Evolutionary conservation across 192 early-diverging fungal genomes (phyloP), one percentile per base, ranked within the genome.

Genomic region (Backusella parvicylindrica): DNA sequence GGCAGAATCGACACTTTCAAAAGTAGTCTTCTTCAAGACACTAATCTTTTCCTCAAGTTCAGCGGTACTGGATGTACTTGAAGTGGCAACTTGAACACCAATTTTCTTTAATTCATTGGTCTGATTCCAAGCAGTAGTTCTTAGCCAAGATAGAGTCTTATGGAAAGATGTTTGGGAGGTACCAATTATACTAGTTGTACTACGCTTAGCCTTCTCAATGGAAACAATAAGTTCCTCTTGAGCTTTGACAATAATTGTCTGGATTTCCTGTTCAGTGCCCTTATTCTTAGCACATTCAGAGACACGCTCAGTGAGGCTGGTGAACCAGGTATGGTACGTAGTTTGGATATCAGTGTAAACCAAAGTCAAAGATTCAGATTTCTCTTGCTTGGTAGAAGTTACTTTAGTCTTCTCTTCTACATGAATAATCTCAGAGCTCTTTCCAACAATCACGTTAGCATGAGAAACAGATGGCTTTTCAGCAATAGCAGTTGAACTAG

Each of bases 41-140:
- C 23, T 30, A 13, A 47, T n/a, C 15, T 47, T 41, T 26, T 70
- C 15, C 16, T 70, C 41, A 30, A 70, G 40, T 11, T 41, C 26
- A 26, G n/a, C 3, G 15, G 28, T 26, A 12, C 16, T 47, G 38
- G 37, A 30, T 16, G 40, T 28, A 16, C 26, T 30, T 21, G 68
- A 70, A 9, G 41, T 73, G 26, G 31, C 23, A 56, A 37, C 30
- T 16, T 65, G 28, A 38, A 28, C 36, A 41, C 38, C 63, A 47
- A 73, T 73, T 12, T 36, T 16, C 37, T 73, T 73, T 12, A 73
- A n/a, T 30, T 73, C 56, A 63, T 56, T 40, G 21, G 60, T 30
- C 9, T 73, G 72, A 11, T 23, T 11, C 33, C 38, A 64, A 64
- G 49, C 63, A 64, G 53, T 73, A 12, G 21, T 37, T 41, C 72